phyloP scores from a whole-genome alignment of 108 stramenopile genomes.

The Chaetoceros tenuissimus region DNA sequence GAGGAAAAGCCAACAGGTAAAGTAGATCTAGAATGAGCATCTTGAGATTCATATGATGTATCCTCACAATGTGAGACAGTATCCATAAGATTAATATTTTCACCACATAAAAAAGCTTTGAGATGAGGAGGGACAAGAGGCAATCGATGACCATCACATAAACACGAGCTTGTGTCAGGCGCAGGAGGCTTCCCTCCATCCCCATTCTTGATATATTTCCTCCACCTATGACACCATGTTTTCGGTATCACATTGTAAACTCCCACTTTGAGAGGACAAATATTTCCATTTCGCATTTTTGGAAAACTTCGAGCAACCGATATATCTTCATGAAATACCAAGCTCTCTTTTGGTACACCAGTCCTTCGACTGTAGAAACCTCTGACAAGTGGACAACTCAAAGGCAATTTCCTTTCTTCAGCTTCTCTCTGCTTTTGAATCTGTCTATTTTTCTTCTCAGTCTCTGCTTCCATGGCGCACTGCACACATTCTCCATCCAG shows the following conservation, averaged over 20 bases:
- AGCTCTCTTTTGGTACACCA: constrained; percentile 44
- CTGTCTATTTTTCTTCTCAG: constrained; percentile 40
- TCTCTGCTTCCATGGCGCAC: constrained; percentile 62
- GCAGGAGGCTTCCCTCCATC: constrained; percentile 55
- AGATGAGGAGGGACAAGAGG: constrained; percentile 75
- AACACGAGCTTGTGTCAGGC: constrained; percentile 54
- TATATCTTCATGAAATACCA: constrained; percentile 9
- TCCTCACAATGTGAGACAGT: constrained; percentile 6
- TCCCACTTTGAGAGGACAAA: constrained; percentile 54
- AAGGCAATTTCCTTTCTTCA: constrained; percentile 50
- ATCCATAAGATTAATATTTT: constrained; percentile 38
- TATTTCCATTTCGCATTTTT: background rate
- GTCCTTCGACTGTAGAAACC: constrained; percentile 59
- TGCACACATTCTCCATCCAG: constrained; percentile 57
- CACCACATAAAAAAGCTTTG: constrained; percentile 57
- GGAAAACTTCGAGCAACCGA: constrained; percentile 1
- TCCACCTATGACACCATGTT: constrained; percentile 74
- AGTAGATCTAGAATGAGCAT: constrained; percentile 3
- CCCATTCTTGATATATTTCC: constrained; percentile 79
- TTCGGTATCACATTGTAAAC: constrained; percentile 64
- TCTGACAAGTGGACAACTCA: constrained; percentile 55
- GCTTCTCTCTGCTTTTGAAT: constrained; percentile 44
- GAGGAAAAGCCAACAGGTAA: background rate
- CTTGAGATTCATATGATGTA: background rate
- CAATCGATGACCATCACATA: constrained; percentile 71